Base-by-base conservation (phyloP, 768 basidiomycete genomes). In the Termitomyces sp. region DNA sequence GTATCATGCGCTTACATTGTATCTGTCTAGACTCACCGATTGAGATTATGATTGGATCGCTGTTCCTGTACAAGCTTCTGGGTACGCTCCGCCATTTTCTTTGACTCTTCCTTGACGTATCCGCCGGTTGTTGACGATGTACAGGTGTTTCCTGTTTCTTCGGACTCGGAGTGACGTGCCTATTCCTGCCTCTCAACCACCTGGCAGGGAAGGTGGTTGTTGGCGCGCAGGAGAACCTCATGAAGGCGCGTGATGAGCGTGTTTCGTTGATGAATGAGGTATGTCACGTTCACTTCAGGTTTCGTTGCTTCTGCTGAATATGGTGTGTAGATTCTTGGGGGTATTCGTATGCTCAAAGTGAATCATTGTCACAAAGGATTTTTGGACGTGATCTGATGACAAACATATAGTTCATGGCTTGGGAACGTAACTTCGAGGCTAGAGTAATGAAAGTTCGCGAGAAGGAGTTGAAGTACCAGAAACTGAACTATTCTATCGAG, bases 211-310 rank as follows among this genome's bases (percentile, higher is more conserved):
- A 90, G 72, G 75, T 93, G 48, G 86, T 94, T 28, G 84, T 92
- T 13, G 70, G 75, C 13, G 89, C 90, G 1, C 91, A 94, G 69
- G 91, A 94, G 56, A 90, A 89, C 66, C 77, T 95, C 18, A 94
- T 96, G 94, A 95, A 94, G 74, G 84, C 92, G 32, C 84, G 93
- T 33, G 95, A 97, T 67, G 92, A 96, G 74, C 84, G 95, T 46
- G 92, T 95, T 24, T 81, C 90, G 3, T 75, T 96, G 55, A 97
- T 96, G 94, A 96, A 96, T 67, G 94, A 82, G 68, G 78, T 79
- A 22, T 28, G 74, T 65, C 38, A 8, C 22, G 8, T 36, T 18
- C 7, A n/a, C 5, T 24, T 18, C 39, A 12, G 35, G 18, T 5
- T n/a, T 40, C 36, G 2, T 48, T 39, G 4, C 22, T 20, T 33